Percentiles rank a stretch among this genome's conserved stretches.
phyloP scores from a whole-genome alignment of 306 rosid genomes.

The Cucurbita moschata region DNA sequence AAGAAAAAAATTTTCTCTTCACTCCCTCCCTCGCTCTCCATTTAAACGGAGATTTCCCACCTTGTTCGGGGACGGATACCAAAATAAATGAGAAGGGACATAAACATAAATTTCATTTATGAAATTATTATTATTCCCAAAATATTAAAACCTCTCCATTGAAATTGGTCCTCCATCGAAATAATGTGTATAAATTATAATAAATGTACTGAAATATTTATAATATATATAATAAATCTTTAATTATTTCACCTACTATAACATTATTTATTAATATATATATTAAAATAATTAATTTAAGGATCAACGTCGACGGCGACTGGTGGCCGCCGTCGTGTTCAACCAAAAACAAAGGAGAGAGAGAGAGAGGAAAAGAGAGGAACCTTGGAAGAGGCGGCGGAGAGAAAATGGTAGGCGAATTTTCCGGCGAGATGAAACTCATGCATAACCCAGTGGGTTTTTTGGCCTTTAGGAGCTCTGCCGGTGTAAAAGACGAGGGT shows the following conservation, averaged over 20 bases:
- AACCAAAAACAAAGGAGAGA: neutral
- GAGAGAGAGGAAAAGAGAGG: neutral
- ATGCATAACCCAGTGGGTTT: conserved; percentile 66
- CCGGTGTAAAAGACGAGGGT: conserved; percentile 55
- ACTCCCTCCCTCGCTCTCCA: too few species aligned
- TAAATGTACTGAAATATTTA: neutral
- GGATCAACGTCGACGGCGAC: neutral
- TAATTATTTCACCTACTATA: too few species aligned
- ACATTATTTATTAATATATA: too few species aligned
- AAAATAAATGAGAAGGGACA: neutral
- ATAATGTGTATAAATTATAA: neutral
- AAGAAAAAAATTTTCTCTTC: too few species aligned
- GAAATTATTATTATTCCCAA: conserved; percentile 1
- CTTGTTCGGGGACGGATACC: too few species aligned
- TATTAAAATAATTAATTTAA: neutral
- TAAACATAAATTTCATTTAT: conserved; percentile 3
- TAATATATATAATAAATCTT: neutral
- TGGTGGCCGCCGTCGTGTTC: too few species aligned
- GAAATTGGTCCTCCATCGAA: neutral
- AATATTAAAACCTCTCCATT: neutral
- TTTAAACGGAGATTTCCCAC: neutral
- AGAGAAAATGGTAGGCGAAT: conserved; percentile 51
- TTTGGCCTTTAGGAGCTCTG: conserved; percentile 59
- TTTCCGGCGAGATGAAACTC: conserved; percentile 62
- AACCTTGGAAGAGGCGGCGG: conserved; percentile 45